Evolutionary conservation across 2,329 filamentous ascomycete species (phyloP), one percentile per base, ranked within the genome.

Genomic region (Hymenotorrendiella dingleyae): DNA sequence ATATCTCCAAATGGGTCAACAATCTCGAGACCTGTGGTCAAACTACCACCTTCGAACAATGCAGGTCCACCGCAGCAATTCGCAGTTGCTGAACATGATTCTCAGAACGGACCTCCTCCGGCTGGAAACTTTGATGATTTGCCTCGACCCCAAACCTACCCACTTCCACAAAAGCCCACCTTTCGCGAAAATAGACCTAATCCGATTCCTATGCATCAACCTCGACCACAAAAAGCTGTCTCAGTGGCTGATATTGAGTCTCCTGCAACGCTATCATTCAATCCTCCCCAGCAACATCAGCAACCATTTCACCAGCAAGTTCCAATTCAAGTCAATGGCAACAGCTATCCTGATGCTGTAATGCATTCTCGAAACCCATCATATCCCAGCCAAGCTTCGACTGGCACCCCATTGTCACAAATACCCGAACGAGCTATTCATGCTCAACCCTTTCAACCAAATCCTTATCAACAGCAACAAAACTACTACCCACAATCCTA

Each of bases 281-380:
- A 71, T 21, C 73, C 74, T 49, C 76, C 78, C 11, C 76, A 78
- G 56, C 77, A 82, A 59, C 73, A 84, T 56, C 84, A 91, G 56
- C 86, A 90, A 60, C 86, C 90, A 0, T 96, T 97, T 71, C 89
- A 95, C 54, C 90, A 95, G 56, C 90, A 96, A 64, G 81, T 95
- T n/a, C 91, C 90, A 2, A 66, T 82, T 4, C 84, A 90, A 53
- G 76, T 88, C 36, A 70, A 71, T 48, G 73, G 74, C 28, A 78
- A 76, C 46, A 67, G 69, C 19, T 73, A 76, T 36, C 65, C 69
- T 5, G 67, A 80, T 29, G 68, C 54, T n/a, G 71, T 69, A 45
- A 45, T 61, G 19, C 85, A 90, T 58, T 68, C 71, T 16, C 80
- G 83, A 20, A 78, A 86, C 53, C 69, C 76, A 2, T 86, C 84